Percentiles rank a stretch among this genome's conserved stretches.
These are phyloP conservation scores for Clarireedia homoeocarpa DNA, from an alignment of 2,329 filamentous ascomycete genomes.

Conservation along the genomic window DNA sequence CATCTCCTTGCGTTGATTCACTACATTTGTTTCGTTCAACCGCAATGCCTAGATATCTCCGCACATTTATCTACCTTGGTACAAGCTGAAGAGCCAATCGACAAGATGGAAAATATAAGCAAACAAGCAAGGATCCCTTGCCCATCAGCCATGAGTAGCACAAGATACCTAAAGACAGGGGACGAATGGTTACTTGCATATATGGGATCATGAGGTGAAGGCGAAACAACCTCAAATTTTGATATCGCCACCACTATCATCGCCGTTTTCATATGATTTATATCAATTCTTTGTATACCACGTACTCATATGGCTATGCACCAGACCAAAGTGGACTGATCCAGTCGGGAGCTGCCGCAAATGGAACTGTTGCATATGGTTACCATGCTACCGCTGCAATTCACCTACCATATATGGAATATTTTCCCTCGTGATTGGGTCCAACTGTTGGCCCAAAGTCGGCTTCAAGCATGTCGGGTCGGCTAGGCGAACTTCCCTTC, in stretches of 20 bases:
- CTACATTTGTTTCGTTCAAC: no score
- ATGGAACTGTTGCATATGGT: constrained; percentile 2
- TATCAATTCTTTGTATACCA: not conserved
- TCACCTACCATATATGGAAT: no score
- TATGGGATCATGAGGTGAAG: constrained; percentile 6
- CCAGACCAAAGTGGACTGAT: not conserved
- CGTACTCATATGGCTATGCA: not conserved
- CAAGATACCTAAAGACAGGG: not conserved
- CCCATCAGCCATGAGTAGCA: not conserved
- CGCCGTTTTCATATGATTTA: not conserved
- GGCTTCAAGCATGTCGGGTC: no score
- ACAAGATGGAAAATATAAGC: not conserved
- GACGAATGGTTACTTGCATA: constrained; percentile 7
- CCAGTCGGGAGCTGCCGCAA: constrained; percentile 3
- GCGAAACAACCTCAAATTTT: not conserved
- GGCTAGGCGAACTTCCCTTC: no score
- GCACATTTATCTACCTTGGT: no score
- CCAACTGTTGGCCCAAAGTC: no score
- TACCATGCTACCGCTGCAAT: not conserved
- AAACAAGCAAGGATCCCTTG: not conserved
- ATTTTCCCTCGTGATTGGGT: no score
- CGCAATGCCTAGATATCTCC: no score
- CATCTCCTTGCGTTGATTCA: not conserved
- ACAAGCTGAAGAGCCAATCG: no score
- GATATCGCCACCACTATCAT: not conserved